Percentiles rank a stretch among this genome's conserved stretches.
phyloP scores from a whole-genome alignment of 2,329 filamentous ascomycete genomes.

The Fusarium agapanthi region DNA sequence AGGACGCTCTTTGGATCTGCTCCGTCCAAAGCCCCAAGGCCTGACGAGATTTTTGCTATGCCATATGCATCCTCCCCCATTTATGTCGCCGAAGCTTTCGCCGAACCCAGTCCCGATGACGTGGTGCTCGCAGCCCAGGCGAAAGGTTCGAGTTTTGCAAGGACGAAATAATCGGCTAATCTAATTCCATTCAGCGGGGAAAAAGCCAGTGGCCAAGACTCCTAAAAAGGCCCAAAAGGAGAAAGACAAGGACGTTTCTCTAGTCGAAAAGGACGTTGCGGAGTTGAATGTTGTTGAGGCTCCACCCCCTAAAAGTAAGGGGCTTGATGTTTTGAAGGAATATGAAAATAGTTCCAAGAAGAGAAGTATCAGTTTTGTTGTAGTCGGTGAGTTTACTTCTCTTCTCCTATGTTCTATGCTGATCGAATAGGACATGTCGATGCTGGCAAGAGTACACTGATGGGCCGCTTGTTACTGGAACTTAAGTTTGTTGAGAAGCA shows the following conservation, averaged over 20 bases:
- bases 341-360: slow-evolving; percentile 80
- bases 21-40: slow-evolving; percentile 44
- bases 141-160: slow-evolving; percentile 78
- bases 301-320: slow-evolving; percentile 74
- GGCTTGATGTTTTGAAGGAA: slow-evolving; percentile 84
- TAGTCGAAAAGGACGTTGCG: slow-evolving; percentile 43
- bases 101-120: slow-evolving; percentile 91
- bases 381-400: slow-evolving; percentile 73
- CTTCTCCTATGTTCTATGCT: not conserved
- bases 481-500: slow-evolving; percentile 87
- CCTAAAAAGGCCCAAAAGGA: slow-evolving; percentile 54
- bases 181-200: slow-evolving; percentile 65
- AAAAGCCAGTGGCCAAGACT: slow-evolving; percentile 54
- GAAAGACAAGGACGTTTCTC: slow-evolving; percentile 48
- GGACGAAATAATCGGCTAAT: slow-evolving; percentile 59
- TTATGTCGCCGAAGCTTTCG: slow-evolving; percentile 71
- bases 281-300: slow-evolving; percentile 58
- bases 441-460: slow-evolving; percentile 95
- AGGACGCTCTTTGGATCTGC: slow-evolving; percentile 59
- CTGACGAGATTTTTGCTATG: slow-evolving; percentile 50
- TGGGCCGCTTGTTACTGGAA: slow-evolving; percentile 93
- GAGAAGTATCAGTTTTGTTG: slow-evolving; percentile 87
- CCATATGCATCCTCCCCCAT: slow-evolving; percentile 61
- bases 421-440: slow-evolving; percentile 82
- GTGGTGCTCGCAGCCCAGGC: slow-evolving; percentile 86